Conservation (phyloP, 768 basidiomycete genomes). For the Lactarius tabidus region DNA sequence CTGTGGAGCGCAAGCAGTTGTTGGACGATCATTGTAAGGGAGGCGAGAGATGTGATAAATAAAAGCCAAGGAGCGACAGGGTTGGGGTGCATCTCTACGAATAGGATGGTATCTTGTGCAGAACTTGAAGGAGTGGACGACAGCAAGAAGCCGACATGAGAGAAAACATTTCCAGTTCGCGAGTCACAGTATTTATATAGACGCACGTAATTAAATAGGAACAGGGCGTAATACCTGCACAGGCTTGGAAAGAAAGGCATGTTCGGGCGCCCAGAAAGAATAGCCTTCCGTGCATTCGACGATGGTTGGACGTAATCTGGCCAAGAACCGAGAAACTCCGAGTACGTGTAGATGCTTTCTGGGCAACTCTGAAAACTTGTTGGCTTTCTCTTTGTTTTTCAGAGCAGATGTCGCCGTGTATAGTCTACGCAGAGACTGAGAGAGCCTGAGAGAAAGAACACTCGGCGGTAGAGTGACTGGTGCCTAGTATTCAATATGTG, state of each 20-base stretch:
- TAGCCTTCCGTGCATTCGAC: not conserved
- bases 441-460: not conserved
- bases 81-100: slow-evolving; percentile 6
- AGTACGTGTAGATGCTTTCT: slow-evolving; percentile 4
- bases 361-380: not conserved
- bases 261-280: not conserved
- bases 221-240: not conserved
- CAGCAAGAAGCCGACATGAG: slow-evolving; percentile 10
- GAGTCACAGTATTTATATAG: slow-evolving; percentile 6
- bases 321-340: slow-evolving; percentile 10
- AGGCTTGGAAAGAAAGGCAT: not conserved
- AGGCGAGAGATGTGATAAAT: slow-evolving; percentile 14
- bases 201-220: not conserved
- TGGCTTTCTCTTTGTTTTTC: not conserved
- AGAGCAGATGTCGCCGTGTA: slow-evolving; percentile 4
- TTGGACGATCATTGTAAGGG: slow-evolving; percentile 2
- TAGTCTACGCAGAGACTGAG: not conserved
- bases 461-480: not conserved
- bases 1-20: slow-evolving; percentile 12
- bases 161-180: not conserved
- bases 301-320: slow-evolving; percentile 20
- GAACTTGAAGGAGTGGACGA: slow-evolving; percentile 3
- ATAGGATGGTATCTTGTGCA: slow-evolving; percentile 2
- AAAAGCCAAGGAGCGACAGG: slow-evolving; percentile 21
- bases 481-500: not conserved